Percentiles rank a stretch among this genome's conserved stretches.
phyloP scores from a whole-genome alignment of 768 basidiomycete genomes.

The Russula vinacea region DNA sequence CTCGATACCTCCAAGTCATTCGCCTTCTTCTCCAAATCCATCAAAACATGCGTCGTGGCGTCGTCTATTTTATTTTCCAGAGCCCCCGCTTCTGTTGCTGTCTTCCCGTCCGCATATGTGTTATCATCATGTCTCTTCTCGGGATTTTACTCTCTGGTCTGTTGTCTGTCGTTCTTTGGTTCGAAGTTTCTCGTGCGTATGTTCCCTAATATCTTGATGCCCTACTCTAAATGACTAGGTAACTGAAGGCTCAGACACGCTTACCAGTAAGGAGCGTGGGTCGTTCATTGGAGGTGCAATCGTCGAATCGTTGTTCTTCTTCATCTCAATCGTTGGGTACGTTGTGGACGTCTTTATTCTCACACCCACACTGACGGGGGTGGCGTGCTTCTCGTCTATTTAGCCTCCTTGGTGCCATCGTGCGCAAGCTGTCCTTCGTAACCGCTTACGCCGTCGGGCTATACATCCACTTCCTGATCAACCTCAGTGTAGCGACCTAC shows the following conservation, averaged over 20 bases:
- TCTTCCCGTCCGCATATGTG: constrained; percentile 59
- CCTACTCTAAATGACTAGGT: constrained; percentile 35
- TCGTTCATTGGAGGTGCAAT: constrained; percentile 51
- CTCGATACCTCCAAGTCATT: neutral
- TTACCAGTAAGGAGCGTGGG: constrained; percentile 36
- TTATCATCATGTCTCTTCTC: constrained; percentile 52
- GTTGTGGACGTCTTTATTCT: constrained; percentile 22
- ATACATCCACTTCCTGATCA: constrained; percentile 56
- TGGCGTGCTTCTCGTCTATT: neutral
- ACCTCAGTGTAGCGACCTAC: constrained; percentile 50
- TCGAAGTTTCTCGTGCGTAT: constrained; percentile 55
- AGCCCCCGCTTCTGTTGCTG: constrained; percentile 54
- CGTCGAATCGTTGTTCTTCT: constrained; percentile 52
- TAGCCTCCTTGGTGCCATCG: constrained; percentile 62
- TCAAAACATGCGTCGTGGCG: constrained; percentile 22
- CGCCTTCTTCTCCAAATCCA: neutral
- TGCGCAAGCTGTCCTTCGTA: constrained; percentile 59
- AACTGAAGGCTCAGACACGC: constrained; percentile 19
- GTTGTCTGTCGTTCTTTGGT: constrained; percentile 57
- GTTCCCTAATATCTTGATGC: constrained; percentile 21
- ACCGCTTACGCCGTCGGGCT: constrained; percentile 55
- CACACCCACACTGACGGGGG: neutral
- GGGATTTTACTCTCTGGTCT: constrained; percentile 54
- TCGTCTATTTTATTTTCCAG: constrained; percentile 27
- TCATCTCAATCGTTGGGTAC: constrained; percentile 57